These are phyloP conservation scores for Tetrapisispora taiwanensis DNA, from an alignment of 805 yeast species.

Conservation along the genomic window DNA sequence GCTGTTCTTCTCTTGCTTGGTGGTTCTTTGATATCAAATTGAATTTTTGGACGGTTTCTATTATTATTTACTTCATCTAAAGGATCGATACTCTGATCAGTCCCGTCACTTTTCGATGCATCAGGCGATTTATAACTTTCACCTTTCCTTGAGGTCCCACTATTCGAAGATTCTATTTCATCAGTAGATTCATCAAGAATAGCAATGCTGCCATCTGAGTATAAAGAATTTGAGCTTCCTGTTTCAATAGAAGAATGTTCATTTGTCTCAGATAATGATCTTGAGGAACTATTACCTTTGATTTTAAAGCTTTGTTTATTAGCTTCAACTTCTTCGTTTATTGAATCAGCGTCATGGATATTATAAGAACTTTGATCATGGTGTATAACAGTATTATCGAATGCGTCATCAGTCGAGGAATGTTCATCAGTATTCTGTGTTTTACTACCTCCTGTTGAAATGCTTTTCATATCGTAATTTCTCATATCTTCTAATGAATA, in stretches of 20 bases:
- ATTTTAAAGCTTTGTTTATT: no score
- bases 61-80: no score
- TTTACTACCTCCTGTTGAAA: background rate
- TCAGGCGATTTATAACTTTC: background rate
- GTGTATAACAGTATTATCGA: background rate
- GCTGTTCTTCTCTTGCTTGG: slow-evolving; percentile 12
- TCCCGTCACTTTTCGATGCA: no score
- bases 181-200: background rate
- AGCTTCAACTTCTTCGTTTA: no score
- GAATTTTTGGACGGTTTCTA: slow-evolving; percentile 15
- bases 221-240: background rate
- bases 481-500: background rate
- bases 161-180: background rate
- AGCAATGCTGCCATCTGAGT: background rate
- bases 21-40: slow-evolving; percentile 20
- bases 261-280: no score
- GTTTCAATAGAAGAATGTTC: background rate
- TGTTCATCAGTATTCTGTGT: background rate
- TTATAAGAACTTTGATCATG: background rate
- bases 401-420: background rate
- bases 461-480: background rate
- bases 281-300: no score
- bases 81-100: no score
- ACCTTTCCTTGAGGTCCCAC: background rate
- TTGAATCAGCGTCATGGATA: no score